Percentiles rank a stretch among this genome's conserved stretches.
Conservation (phyloP, 805 yeast genomes). For the Candida alai region DNA sequence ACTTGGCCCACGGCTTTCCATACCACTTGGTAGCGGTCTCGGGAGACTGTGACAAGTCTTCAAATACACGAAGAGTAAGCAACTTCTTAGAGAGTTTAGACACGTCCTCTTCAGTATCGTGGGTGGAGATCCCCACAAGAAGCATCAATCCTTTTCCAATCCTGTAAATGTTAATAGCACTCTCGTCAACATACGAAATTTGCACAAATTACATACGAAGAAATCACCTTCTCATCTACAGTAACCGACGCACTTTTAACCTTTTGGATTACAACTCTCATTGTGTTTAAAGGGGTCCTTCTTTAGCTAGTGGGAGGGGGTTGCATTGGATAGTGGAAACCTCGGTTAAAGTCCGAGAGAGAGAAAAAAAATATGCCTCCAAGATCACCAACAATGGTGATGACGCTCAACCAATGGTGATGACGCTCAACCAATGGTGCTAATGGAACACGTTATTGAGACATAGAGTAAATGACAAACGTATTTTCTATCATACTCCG, state of each 20-base stretch:
- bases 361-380: too few relatives aligned
- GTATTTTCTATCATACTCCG: too few relatives aligned
- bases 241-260: slow-evolving; percentile 88
- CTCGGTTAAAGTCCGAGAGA: too few relatives aligned
- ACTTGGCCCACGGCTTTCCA: slow-evolving; percentile 75
- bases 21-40: slow-evolving; percentile 44
- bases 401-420: too few relatives aligned
- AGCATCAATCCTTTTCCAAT: slow-evolving; percentile 74
- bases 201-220: slow-evolving; percentile 49
- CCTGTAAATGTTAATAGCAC: slow-evolving; percentile 12
- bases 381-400: too few relatives aligned
- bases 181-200: too few relatives aligned
- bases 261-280: slow-evolving; percentile 89
- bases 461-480: too few relatives aligned
- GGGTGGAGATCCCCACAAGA: slow-evolving; percentile 77
- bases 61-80: slow-evolving; percentile 65
- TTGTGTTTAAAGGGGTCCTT: slow-evolving; percentile 21
- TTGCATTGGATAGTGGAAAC: too few relatives aligned
- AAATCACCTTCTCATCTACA: slow-evolving; percentile 66
- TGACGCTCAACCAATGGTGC: too few relatives aligned
- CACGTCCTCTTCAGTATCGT: slow-evolving; percentile 74
- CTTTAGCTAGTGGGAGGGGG: too few relatives aligned
- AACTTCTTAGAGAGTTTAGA: slow-evolving; percentile 66
- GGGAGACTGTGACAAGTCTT: slow-evolving; percentile 45
- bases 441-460: too few relatives aligned